Base-by-base conservation (phyloP, 2,329 filamentous ascomycete species). In the Aspergillus chevalieri region DNA sequence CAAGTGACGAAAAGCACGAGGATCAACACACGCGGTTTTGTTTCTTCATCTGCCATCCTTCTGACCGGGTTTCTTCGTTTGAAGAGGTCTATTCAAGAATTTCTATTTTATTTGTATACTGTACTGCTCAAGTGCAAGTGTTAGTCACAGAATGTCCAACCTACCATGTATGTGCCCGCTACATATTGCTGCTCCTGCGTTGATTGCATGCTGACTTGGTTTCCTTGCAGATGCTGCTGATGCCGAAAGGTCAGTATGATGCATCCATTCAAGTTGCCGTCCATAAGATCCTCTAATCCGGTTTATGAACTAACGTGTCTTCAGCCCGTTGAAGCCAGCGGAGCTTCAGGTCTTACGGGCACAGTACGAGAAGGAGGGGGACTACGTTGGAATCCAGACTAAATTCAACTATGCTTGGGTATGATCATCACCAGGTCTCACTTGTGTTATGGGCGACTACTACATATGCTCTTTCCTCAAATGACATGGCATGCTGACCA, bases 381-480 rank as follows among this genome's bases (percentile, higher is more conserved):
- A 95, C 64, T 94, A 95, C 77, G 92, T 95, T 53, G 91, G 92
- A 52, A 82, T 98, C 38, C 93, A 98, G 73, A 98, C 93, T 54
- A 97, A 97, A 70, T 98, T 98, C 82, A 98, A 98, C 83, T 97
- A 92, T 71, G 92, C 93, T 67, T 98, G 93, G 93, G 90, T 95
- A 82, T 50, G 77, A 7, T 36, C 14, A 30, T 30, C 26, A 30
- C 26, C 4, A 12, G 26, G 26, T 12, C 26, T 30, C 26, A 30
- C 26, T 12, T 30, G 26, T 30, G 26, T 12, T 30, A 30, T 30
- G 26, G 26, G 26, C 26, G 7, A 30, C 26, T 30, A 30, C 26
- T 30, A 12, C 26, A 30, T 30, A 10, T 5, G 10, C 26, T 12
- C 10, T 5, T 10, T 5, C 12, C 10, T 30, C 26, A 30, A 30